A percentile compares a stretch with the other conserved stretches of the same genome.
Conservation (phyloP, 1,284 basidiomycete species). For the Puccinia coronata region DNA sequence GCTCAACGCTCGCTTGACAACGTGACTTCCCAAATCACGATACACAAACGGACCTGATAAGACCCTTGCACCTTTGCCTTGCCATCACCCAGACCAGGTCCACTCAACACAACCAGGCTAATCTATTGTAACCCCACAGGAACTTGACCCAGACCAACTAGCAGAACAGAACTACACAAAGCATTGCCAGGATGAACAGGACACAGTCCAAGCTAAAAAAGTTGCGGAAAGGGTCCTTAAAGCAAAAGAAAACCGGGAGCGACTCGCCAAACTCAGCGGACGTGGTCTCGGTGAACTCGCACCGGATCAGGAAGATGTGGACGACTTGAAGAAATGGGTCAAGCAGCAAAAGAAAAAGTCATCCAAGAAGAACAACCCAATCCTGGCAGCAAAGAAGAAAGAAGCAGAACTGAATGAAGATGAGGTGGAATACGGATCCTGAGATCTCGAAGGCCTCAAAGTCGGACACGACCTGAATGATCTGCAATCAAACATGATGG, state of each 20-base stretch:
- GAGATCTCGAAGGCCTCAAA: slow-evolving; percentile 85
- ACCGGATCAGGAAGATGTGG: slow-evolving; percentile 65
- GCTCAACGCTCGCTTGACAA: too few species aligned
- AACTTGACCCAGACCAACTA: slow-evolving; percentile 58
- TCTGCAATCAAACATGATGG: slow-evolving; percentile 67
- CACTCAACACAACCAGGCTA: slow-evolving; percentile 63
- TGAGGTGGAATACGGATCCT: slow-evolving; percentile 64
- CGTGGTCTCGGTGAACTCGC: slow-evolving; percentile 77
- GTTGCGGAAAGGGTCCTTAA: slow-evolving; percentile 60
- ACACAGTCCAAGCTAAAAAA: slow-evolving; percentile 9
- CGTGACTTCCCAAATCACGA: too few species aligned
- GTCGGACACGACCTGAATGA: slow-evolving; percentile 92
- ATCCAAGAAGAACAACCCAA: slow-evolving; percentile 63
- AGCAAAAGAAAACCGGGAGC: slow-evolving; percentile 86
- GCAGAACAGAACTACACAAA: slow-evolving; percentile 82
- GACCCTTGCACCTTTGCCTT: too few species aligned
- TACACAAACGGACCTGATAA: too few species aligned
- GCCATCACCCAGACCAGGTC: slow-evolving; percentile 78
- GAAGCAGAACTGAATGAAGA: slow-evolving; percentile 76
- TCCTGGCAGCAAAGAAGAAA: slow-evolving; percentile 66
- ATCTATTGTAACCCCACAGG: too few species aligned
- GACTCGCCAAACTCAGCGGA: slow-evolving; percentile 84
- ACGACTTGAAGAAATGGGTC: slow-evolving; percentile 84
- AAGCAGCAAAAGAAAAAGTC: slow-evolving; percentile 71
- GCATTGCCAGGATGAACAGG: slow-evolving; percentile 68